Evolutionary conservation across 176 grass and related monocot genomes (phyloP).

Genomic region (Alopecurus myosuroides): DNA sequence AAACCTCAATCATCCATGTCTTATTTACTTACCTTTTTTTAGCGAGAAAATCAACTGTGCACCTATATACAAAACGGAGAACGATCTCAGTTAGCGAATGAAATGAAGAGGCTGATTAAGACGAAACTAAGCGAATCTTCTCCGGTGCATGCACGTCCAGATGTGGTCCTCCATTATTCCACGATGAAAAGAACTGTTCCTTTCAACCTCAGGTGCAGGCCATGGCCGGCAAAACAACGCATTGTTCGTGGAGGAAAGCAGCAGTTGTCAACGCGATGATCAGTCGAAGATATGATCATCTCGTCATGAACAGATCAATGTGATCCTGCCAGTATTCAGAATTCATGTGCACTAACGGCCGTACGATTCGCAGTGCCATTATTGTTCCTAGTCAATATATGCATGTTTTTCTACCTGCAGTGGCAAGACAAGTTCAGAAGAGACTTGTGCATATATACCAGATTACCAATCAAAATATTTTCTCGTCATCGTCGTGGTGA

Average conservation of each 20-base stretch:
- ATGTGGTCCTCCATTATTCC: neutral
- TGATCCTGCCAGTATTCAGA: neutral
- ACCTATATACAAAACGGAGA: neutral
- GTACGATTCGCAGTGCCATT: neutral
- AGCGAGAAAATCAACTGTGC: neutral
- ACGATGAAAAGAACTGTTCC: neutral
- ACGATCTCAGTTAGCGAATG: neutral
- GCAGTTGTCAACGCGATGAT: conserved; percentile 14
- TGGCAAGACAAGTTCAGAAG: neutral
- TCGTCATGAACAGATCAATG: neutral
- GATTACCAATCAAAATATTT: neutral
- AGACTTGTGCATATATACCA: neutral
- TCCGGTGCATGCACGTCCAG: neutral
- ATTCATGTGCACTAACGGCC: neutral
- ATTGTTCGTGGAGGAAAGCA: neutral
- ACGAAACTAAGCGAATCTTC: neutral
- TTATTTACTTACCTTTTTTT: neutral
- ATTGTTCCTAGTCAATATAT: conserved; percentile 11
- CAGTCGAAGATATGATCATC: conserved; percentile 18
- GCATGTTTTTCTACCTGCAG: neutral
- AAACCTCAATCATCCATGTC: neutral
- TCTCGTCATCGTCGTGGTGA: neutral
- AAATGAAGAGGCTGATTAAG: neutral
- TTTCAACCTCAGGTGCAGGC: conserved; percentile 23
- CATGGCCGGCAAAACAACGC: neutral